Evolutionary conservation across 2,329 filamentous ascomycete species (phyloP).

Genomic region (Colletotrichum liaoningense): DNA sequence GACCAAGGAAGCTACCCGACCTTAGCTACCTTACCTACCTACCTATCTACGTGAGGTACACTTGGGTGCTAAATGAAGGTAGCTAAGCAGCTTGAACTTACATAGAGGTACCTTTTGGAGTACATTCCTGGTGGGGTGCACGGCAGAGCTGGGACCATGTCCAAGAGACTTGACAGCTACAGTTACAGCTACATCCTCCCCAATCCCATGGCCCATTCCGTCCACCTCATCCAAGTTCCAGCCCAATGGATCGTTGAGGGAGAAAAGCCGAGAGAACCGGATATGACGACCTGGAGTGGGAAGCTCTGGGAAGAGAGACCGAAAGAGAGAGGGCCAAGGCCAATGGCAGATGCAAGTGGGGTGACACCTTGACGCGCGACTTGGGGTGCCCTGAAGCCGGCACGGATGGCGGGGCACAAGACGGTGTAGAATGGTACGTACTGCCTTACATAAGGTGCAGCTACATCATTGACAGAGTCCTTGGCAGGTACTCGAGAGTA

Average conservation of each 20-base stretch:
- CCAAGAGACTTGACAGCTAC: not conserved
- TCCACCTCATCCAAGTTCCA: not conserved
- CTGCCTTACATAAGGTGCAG: not conserved
- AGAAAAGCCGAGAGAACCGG: not conserved
- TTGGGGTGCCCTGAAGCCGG: not conserved
- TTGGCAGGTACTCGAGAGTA: conserved; percentile 4
- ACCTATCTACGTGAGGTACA: too few species aligned
- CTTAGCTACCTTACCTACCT: too few species aligned
- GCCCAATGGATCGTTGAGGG: not conserved
- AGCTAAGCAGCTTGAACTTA: too few species aligned
- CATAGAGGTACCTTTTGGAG: not conserved
- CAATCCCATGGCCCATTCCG: not conserved
- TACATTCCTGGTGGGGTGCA: not conserved
- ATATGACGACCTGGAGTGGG: not conserved
- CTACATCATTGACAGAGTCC: conserved; percentile 1
- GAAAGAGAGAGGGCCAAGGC: not conserved
- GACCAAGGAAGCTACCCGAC: too few species aligned
- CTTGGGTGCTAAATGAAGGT: too few species aligned
- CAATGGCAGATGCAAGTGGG: conserved; percentile 8
- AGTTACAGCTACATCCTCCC: too few species aligned
- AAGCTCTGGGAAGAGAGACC: not conserved
- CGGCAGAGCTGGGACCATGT: not conserved
- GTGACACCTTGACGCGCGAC: not conserved
- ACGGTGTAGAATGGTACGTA: not conserved
- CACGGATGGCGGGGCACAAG: not conserved